Conservation (phyloP, 768 basidiomycete species). For the Trametes maxima region DNA sequence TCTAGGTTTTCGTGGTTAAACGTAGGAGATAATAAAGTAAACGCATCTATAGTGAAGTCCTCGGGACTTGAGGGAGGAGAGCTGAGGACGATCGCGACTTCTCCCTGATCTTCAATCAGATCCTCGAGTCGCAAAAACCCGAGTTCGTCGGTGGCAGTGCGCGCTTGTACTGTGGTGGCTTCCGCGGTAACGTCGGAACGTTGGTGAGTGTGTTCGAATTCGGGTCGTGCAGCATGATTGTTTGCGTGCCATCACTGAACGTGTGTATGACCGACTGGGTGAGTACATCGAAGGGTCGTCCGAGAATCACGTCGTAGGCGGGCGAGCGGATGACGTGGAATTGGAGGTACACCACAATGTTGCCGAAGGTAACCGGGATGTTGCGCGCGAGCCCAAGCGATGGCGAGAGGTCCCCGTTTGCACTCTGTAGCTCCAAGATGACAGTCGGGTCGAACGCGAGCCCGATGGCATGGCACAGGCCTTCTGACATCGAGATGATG, state of each 20-base stretch:
- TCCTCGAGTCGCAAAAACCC: conserved; percentile 21
- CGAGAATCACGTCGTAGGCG: conserved; percentile 15
- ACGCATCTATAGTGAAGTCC: conserved; percentile 7
- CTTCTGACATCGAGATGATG: conserved; percentile 30
- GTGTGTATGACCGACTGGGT: conserved; percentile 3
- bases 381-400: conserved; percentile 24
- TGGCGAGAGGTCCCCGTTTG: conserved; percentile 12
- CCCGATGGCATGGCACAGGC: conserved; percentile 15
- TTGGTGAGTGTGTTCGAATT: not conserved
- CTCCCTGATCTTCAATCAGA: conserved; percentile 16
- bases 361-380: conserved; percentile 16
- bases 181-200: conserved; percentile 8
- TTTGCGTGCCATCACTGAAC: not conserved
- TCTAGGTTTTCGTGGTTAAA: not conserved
- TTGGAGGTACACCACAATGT: conserved; percentile 8
- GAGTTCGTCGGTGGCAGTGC: not conserved
- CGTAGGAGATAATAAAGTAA: not conserved
- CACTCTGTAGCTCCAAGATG: conserved; percentile 18
- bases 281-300: conserved; percentile 16
- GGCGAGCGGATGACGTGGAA: conserved; percentile 13
- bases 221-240: conserved; percentile 10
- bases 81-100: conserved; percentile 10
- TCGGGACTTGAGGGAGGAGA: not conserved
- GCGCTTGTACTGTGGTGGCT: not conserved
- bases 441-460: conserved; percentile 20